Conservation (phyloP, 2,329 filamentous ascomycete species). For the Talaromyces rugulosus region DNA sequence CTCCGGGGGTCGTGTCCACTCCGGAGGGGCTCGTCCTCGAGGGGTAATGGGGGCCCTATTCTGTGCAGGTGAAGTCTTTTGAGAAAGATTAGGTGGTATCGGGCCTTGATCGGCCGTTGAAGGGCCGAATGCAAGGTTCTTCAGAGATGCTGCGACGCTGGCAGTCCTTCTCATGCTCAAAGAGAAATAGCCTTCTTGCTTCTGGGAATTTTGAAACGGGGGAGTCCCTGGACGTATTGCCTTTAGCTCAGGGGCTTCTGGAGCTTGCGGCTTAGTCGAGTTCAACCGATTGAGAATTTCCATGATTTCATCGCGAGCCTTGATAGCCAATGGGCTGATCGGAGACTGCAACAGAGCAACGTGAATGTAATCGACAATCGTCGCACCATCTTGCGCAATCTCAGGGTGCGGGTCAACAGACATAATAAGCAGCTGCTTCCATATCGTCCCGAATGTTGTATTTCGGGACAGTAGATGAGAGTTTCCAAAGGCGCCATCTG, state of each 20-base stretch:
- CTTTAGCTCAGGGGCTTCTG: constrained; percentile 30
- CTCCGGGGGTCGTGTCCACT: constrained; percentile 65
- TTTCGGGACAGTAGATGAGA: constrained; percentile 61
- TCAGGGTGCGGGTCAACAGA: constrained; percentile 94
- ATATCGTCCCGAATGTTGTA: constrained; percentile 87
- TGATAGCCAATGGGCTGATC: constrained; percentile 65
- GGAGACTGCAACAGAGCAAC: constrained; percentile 72
- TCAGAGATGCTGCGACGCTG: constrained; percentile 61
- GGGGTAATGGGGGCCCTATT: constrained; percentile 38
- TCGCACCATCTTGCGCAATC: constrained; percentile 76
- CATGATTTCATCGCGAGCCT: constrained; percentile 63
- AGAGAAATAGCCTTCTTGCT: constrained; percentile 59
- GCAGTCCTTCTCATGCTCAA: constrained; percentile 59
- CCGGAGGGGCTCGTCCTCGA: constrained; percentile 50
- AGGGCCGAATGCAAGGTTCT: constrained; percentile 55
- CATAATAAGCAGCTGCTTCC: constrained; percentile 87
- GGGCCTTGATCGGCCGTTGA: constrained; percentile 29
- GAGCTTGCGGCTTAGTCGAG: constrained; percentile 36
- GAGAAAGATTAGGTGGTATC: constrained; percentile 15
- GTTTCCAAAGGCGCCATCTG: constrained; percentile 22
- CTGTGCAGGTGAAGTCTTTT: constrained; percentile 26
- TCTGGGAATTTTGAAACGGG: constrained; percentile 46
- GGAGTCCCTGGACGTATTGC: constrained; percentile 42
- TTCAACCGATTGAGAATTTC: constrained; percentile 29
- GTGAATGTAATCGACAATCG: constrained; percentile 84